phyloP scores from a whole-genome alignment of 139 green algal species.

The Gonium pectorale region DNA sequence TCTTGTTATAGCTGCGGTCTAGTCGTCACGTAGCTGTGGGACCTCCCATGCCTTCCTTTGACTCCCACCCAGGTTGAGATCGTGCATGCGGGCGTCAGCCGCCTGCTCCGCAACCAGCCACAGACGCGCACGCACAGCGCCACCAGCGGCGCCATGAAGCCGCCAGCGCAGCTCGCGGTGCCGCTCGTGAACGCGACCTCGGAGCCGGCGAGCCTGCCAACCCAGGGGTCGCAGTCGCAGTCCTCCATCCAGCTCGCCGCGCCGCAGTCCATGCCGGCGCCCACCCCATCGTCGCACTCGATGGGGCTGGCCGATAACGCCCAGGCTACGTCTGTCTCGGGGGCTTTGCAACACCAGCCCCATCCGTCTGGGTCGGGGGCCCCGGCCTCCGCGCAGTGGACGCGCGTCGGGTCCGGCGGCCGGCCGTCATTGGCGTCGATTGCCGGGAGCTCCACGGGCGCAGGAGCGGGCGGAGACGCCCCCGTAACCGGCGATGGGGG shows the following conservation, averaged over 20 bases:
- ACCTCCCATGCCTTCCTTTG: no score
- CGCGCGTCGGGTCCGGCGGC: background rate
- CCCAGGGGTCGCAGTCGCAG: background rate
- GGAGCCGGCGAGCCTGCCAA: background rate
- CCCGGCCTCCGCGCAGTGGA: background rate
- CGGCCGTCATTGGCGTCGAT: background rate
- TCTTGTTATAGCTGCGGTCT: no score
- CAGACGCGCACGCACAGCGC: background rate
- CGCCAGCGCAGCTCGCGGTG: no score
- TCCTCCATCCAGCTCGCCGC: constrained; percentile 13
- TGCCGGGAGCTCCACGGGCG: constrained; percentile 1
- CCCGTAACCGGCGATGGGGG: background rate
- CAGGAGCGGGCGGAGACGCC: background rate
- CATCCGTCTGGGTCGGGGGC: background rate
- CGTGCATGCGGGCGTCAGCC: constrained; percentile 49
- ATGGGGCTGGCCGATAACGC: no score
- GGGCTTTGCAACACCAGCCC: background rate
- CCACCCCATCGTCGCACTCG: background rate
- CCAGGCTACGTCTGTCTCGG: background rate
- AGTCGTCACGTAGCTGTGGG: no score
- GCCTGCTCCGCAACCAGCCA: constrained; percentile 46
- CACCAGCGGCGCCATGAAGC: background rate
- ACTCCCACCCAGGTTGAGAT: constrained; percentile 50
- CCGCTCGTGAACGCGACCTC: background rate
- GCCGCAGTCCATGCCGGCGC: background rate